These are phyloP conservation scores for Aspergillus neotritici DNA, from an alignment of 2,329 filamentous ascomycete genomes.

Conservation along the genomic window DNA sequence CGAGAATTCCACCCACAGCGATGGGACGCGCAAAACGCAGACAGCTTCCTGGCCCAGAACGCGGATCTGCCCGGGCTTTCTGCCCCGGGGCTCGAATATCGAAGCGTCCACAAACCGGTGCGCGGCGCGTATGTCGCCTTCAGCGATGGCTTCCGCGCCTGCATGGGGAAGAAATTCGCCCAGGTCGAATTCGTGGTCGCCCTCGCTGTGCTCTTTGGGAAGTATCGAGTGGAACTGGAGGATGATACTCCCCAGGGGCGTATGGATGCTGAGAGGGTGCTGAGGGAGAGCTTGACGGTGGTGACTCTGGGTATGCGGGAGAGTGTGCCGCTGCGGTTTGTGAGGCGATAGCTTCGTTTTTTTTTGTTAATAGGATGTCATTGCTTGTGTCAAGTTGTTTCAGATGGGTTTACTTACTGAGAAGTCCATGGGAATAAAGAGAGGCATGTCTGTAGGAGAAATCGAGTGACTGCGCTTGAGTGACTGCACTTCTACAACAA, in stretches of 20 bases:
- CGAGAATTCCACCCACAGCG: conserved; percentile 11
- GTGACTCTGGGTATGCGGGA: conserved; percentile 15
- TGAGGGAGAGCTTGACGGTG: conserved; percentile 9
- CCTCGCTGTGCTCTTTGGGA: conserved; percentile 10
- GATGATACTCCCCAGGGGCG: conserved; percentile 1
- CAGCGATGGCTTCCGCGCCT: conserved; percentile 18
- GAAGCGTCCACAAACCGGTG: conserved; percentile 17
- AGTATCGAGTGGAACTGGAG: conserved; percentile 13
- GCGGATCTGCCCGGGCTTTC: conserved; percentile 8
- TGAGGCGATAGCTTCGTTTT: neutral
- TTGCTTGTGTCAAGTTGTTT: too few species aligned
- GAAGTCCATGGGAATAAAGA: too few species aligned
- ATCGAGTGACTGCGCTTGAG: too few species aligned
- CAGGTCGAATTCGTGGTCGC: conserved; percentile 21
- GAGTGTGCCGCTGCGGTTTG: conserved; percentile 13
- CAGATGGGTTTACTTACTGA: too few species aligned
- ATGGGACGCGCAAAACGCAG: conserved; percentile 17
- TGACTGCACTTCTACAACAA: too few species aligned
- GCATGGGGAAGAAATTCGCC: conserved; percentile 22
- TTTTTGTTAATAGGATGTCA: too few species aligned
- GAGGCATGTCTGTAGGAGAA: too few species aligned
- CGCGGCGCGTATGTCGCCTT: conserved; percentile 20
- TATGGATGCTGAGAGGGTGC: conserved; percentile 4
- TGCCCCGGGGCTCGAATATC: conserved; percentile 15
- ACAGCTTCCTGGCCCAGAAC: conserved; percentile 19